phyloP scores from a whole-genome alignment of 345 rosid genomes.

The Arabidopsis arenosa region DNA sequence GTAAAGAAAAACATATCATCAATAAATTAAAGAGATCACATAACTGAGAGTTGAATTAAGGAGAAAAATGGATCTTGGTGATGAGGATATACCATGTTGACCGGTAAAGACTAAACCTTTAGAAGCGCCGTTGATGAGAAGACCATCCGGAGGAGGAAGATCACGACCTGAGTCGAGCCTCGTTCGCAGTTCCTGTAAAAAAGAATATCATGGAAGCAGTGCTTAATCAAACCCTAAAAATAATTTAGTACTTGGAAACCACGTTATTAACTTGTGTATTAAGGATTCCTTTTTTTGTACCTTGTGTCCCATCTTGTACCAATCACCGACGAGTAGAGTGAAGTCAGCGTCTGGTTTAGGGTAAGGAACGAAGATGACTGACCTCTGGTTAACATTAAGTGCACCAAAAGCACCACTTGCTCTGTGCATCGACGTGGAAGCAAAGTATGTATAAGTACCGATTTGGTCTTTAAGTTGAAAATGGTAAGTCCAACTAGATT shows the following conservation, averaged over 20 bases:
- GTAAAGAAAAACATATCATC: background rate
- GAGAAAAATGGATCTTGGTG: background rate
- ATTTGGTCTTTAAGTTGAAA: constrained; percentile 45
- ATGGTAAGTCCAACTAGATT: constrained; percentile 40
- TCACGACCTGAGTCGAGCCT: constrained; percentile 54
- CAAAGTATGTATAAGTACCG: constrained; percentile 37
- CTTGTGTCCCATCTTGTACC: constrained; percentile 53
- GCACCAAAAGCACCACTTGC: constrained; percentile 54
- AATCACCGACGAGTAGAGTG: constrained; percentile 63
- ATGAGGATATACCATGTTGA: constrained; percentile 53
- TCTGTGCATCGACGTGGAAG: constrained; percentile 41
- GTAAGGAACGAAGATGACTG: constrained; percentile 64
- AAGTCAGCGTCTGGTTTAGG: constrained; percentile 56
- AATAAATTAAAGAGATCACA: background rate
- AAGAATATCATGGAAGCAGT: background rate
- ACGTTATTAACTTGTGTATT: background rate
- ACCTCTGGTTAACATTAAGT: constrained; percentile 52
- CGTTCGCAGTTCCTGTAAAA: constrained; percentile 52
- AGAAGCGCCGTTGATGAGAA: constrained; percentile 73
- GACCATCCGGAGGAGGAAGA: constrained; percentile 62
- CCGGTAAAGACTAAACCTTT: constrained; percentile 50
- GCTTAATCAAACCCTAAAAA: background rate
- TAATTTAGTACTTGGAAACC: background rate
- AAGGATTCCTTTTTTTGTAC: constrained; percentile 23
- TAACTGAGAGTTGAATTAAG: background rate